phyloP scores from a whole-genome alignment of 768 basidiomycete genomes.

The Boletus rubropictus region DNA sequence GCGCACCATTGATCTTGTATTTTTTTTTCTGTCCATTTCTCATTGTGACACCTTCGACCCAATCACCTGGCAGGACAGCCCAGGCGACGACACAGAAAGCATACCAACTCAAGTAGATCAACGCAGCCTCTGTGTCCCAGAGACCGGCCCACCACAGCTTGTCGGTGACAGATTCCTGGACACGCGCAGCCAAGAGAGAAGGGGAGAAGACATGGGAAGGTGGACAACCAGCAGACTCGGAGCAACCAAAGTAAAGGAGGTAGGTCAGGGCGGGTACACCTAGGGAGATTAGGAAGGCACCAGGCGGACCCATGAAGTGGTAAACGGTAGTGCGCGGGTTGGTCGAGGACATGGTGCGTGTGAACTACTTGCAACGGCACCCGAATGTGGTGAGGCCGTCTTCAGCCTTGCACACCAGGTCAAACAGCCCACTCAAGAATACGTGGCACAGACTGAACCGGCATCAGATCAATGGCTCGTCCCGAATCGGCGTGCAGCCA shows the following conservation, averaged over 20 bases:
- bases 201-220: constrained; percentile 42
- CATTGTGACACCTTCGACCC: constrained; percentile 62
- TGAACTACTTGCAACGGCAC: neutral
- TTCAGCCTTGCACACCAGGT: too few species aligned
- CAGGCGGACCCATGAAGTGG: constrained; percentile 80
- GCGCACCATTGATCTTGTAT: constrained; percentile 94
- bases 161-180: constrained; percentile 44
- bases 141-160: constrained; percentile 63
- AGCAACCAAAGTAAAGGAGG: constrained; percentile 71
- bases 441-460: constrained; percentile 68
- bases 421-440: too few species aligned
- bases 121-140: constrained; percentile 76
- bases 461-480: constrained; percentile 54
- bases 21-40: constrained; percentile 70
- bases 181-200: constrained; percentile 28
- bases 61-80: constrained; percentile 70
- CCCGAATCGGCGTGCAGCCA: constrained; percentile 58
- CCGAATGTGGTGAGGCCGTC: neutral
- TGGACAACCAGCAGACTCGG: constrained; percentile 65
- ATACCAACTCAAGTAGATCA: constrained; percentile 87
- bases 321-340: constrained; percentile 69
- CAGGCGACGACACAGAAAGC: constrained; percentile 79
- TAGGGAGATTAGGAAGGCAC: constrained; percentile 64
- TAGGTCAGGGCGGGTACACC: constrained; percentile 70
- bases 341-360: constrained; percentile 29